Conservation (phyloP, 2,329 filamentous ascomycete species). For the Dactylonectria estremocensis region DNA sequence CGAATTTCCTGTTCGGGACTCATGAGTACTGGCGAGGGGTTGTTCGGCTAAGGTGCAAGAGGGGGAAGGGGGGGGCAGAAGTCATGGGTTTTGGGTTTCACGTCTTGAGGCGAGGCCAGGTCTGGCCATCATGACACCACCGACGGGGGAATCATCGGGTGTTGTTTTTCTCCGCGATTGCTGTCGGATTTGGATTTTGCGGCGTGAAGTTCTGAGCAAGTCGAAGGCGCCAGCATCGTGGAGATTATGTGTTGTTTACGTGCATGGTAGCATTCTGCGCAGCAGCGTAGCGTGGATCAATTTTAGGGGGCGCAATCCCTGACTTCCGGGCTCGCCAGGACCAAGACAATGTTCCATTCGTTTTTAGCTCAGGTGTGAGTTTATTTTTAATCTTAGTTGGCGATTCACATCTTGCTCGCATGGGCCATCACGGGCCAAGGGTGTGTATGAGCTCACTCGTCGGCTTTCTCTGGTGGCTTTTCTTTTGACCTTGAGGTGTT, state of each 20-base stretch:
- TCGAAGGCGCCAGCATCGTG: background rate
- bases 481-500: background rate
- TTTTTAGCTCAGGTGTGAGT: background rate
- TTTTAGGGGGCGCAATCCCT: too few species aligned
- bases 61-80: background rate
- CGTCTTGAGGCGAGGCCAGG: background rate
- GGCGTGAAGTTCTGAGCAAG: background rate
- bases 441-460: background rate
- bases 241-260: too few species aligned
- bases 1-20: conserved; percentile 45
- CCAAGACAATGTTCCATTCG: background rate
- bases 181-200: background rate
- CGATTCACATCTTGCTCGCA: background rate
- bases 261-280: too few species aligned
- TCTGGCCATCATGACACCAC: conserved; percentile 19
- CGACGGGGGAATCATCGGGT: background rate
- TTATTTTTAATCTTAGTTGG: background rate
- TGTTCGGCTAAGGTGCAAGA: conserved; percentile 1
- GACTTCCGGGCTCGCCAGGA: too few species aligned
- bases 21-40: conserved; percentile 22
- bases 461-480: background rate
- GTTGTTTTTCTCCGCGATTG: background rate
- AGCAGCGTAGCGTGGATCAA: too few species aligned
- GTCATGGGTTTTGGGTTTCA: conserved; percentile 8
- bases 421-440: background rate